Evolutionary conservation across 1,284 basidiomycete genomes (phyloP).

Genomic region (Melampsora abietis-canadensis): DNA sequence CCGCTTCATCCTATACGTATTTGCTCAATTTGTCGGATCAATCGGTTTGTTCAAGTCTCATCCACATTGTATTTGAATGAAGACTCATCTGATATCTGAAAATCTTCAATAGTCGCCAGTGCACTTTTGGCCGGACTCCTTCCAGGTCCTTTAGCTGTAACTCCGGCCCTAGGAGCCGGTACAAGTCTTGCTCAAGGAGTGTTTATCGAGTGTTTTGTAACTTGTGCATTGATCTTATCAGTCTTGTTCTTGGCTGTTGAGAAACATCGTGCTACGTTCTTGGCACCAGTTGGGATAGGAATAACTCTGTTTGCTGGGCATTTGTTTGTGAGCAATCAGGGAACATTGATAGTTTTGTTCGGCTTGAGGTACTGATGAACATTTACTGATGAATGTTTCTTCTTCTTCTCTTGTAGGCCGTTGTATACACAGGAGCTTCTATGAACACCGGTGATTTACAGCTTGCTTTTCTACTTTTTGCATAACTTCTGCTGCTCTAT

Average conservation of each 20-base stretch:
- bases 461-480: too few relatives aligned
- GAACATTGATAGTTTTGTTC: not conserved
- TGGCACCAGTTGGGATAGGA: constrained; percentile 29
- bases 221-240: constrained; percentile 25
- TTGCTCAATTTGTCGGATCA: constrained; percentile 58
- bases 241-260: constrained; percentile 35
- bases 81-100: not conserved
- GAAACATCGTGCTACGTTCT: constrained; percentile 52
- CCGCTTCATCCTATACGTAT: constrained; percentile 63
- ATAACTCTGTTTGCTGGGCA: constrained; percentile 33
- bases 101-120: constrained; percentile 10
- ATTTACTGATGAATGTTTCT: too few relatives aligned
- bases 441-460: constrained; percentile 23
- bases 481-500: too few relatives aligned
- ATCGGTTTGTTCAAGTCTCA: not conserved
- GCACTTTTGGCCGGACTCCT: constrained; percentile 18
- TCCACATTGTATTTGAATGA: too few relatives aligned
- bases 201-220: constrained; percentile 28
- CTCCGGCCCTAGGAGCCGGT: constrained; percentile 24
- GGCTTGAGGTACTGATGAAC: not conserved
- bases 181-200: constrained; percentile 23
- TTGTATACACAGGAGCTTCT: constrained; percentile 36
- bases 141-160: constrained; percentile 32
- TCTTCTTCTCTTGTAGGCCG: constrained; percentile 10
- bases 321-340: constrained; percentile 41